Percentiles rank a stretch among this genome's conserved stretches.
Conservation (phyloP, 352 stramenopile species). For the Globisporangium echinulatum region DNA sequence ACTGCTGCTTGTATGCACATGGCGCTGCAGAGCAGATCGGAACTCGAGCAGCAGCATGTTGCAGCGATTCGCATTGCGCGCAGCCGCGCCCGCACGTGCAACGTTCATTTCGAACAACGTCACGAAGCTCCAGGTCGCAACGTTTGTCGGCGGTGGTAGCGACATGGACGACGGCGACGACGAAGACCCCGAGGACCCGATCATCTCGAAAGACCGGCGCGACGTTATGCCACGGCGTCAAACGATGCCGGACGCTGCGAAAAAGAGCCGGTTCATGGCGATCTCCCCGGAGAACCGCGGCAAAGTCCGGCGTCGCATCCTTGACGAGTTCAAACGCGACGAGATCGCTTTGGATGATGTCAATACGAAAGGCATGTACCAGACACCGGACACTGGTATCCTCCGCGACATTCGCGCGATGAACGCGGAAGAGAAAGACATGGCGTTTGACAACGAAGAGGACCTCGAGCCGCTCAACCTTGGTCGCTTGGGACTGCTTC, state of each 20-base stretch:
- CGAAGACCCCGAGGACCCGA: slow-evolving; percentile 54
- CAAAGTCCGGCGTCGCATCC: slow-evolving; percentile 65
- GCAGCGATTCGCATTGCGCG: slow-evolving; percentile 52
- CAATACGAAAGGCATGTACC: slow-evolving; percentile 34
- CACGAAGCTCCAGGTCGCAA: slow-evolving; percentile 30
- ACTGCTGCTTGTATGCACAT: background rate
- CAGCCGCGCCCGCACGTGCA: slow-evolving; percentile 21
- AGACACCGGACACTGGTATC: slow-evolving; percentile 52
- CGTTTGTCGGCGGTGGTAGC: slow-evolving; percentile 26
- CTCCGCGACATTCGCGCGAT: slow-evolving; percentile 61
- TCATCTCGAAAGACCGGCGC: slow-evolving; percentile 60
- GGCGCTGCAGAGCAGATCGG: background rate
- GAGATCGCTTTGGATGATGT: slow-evolving; percentile 53
- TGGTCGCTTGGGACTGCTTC: slow-evolving; percentile 55
- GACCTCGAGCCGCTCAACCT: slow-evolving; percentile 63
- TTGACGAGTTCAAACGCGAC: slow-evolving; percentile 79
- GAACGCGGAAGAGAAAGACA: slow-evolving; percentile 64
- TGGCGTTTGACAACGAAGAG: slow-evolving; percentile 58
- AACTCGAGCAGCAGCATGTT: slow-evolving; percentile 27
- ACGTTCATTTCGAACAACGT: slow-evolving; percentile 6
- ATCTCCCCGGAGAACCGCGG: slow-evolving; percentile 68
- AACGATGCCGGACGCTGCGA: slow-evolving; percentile 64
- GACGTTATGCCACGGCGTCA: slow-evolving; percentile 57
- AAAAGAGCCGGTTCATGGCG: slow-evolving; percentile 71
- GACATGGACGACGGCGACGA: slow-evolving; percentile 69